Percentiles rank a stretch among this genome's conserved stretches.
These are phyloP conservation scores for Chlorella sp. DNA, from an alignment of 139 green algal species.

Conservation along the genomic window DNA sequence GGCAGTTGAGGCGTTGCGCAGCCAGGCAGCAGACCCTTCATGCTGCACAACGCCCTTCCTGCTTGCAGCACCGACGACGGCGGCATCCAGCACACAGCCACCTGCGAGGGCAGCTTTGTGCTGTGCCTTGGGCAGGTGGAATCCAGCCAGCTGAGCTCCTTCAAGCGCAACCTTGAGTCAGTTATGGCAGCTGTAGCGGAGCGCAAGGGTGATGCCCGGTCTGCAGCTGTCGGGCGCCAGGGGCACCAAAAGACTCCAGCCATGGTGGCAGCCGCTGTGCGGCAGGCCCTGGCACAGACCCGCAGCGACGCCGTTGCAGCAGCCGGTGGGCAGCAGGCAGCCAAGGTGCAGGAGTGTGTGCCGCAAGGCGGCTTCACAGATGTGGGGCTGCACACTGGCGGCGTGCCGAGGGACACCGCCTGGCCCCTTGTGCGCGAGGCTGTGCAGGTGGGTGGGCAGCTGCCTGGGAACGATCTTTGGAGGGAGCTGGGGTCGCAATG, in stretches of 20 bases:
- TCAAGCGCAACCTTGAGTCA: not conserved
- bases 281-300: conserved; percentile 7
- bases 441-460: conserved; percentile 14
- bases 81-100: conserved; percentile 3
- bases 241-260: conserved; percentile 39
- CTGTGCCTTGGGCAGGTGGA: conserved; percentile 8
- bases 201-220: not conserved
- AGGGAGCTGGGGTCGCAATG: too few species aligned
- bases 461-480: not conserved
- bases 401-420: conserved; percentile 27
- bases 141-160: not conserved
- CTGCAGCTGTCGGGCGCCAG: not conserved
- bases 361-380: conserved; percentile 42
- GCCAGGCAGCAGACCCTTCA: not conserved
- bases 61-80: conserved; percentile 1
- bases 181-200: not conserved
- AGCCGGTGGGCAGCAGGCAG: not conserved
- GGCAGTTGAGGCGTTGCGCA: not conserved
- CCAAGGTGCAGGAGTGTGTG: not conserved
- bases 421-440: conserved; percentile 45
- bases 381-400: conserved; percentile 46
- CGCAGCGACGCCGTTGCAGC: not conserved
- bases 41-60: too few species aligned
- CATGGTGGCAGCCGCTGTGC: not conserved
- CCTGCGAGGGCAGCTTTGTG: not conserved